Base-by-base conservation (phyloP, 1,139 yeast genomes). In the Taiozyma onychis region DNA sequence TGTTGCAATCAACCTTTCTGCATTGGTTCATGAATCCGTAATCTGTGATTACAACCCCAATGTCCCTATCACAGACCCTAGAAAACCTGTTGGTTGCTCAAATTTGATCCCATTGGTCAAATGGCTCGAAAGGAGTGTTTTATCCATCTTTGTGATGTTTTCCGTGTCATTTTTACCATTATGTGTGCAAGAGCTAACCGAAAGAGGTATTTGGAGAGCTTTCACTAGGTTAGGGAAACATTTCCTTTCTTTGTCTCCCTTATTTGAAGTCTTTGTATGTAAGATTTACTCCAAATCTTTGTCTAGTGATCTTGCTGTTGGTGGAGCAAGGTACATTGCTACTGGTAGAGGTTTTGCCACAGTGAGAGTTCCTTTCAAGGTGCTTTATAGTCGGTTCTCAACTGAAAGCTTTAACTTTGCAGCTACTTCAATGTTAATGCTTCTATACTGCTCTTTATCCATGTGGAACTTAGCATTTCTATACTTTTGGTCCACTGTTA, bases 261-360 rank as follows among this genome's bases (percentile, higher is more conserved):
- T 83, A 73, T 83, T 83, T 61, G 89, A 83, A 72, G 86, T 83
- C 52, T 83, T 83, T 71, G 85, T 80, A 61, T 86, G 88, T 57
- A 88, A 83, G 69, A 80, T 83, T 54, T 83, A 83, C 64, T 78
- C 88, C 30, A 77, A 83, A 49, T 79, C 88, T 2, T 73, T 83
- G 62, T 71, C 76, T 57, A 80, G 83, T 56, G 88, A 83, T 71
- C 73, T 83, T 65, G 75, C 84, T 48, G 83, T 83, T 64, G 89
- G 89, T 70, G 89, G 88, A 71, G 89, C 89, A 47, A 78, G 88
- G 69, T 83, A 83, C 72, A 82, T 83, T 64, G 81, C 88, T 43
- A 83, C 88, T 44, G 88, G 88, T 60, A 77, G 89, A 74, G 88
- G 88, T 57, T 82, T 83, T 65, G 88, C 88, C 39, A 83, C 88